These are phyloP conservation scores for Pseudohyphozyma bogoriensis DNA, from an alignment of 768 basidiomycete species.

Conservation along the genomic window DNA sequence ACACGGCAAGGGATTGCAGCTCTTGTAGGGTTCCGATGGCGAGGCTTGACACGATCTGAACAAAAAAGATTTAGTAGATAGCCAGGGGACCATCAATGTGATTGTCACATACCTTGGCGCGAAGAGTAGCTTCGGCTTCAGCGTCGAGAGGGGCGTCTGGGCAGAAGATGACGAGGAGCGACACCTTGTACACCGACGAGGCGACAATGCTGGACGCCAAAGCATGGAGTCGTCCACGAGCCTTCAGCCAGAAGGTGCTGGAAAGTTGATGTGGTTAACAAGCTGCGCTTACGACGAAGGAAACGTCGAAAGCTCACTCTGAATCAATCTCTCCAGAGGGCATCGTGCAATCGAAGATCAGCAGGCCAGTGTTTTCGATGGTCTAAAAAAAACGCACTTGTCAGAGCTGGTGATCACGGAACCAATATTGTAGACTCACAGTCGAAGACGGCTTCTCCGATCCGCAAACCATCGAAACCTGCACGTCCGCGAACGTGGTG, in stretches of 20 bases:
- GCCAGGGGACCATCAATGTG: background rate
- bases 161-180: constrained; percentile 12
- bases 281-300: background rate
- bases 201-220: background rate
- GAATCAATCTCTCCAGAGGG: background rate
- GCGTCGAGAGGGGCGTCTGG: background rate
- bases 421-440: background rate
- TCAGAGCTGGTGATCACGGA: background rate
- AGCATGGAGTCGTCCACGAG: background rate
- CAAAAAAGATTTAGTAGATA: background rate
- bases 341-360: background rate
- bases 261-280: background rate
- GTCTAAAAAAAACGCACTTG: background rate
- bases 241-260: background rate
- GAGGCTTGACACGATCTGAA: background rate
- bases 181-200: constrained; percentile 5
- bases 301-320: background rate
- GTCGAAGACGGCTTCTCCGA: background rate
- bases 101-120: background rate
- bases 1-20: background rate
- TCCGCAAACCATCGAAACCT: background rate
- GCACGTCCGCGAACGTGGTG: background rate
- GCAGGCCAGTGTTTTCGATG: background rate
- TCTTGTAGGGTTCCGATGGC: background rate
- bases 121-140: background rate